Base-by-base conservation (phyloP, 768 basidiomycete genomes). In the Pisolithus sp. region DNA sequence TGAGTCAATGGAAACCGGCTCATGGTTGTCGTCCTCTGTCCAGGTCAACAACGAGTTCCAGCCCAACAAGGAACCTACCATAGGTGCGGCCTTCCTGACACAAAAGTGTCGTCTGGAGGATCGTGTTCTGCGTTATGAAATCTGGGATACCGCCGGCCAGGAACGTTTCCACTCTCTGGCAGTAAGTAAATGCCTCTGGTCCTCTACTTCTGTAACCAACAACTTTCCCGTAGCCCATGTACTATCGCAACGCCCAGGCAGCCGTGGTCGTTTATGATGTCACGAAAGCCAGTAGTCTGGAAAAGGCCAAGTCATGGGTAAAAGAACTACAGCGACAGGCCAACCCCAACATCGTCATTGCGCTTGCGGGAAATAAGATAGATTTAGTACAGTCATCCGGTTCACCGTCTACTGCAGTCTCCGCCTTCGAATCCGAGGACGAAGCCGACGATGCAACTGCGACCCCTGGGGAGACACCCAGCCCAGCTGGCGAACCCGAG, bases 261-360 rank as follows among this genome's bases (percentile, higher is more conserved):
- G 95, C 95, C 30, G 93, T 98, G 39, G 96, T 99, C 8, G 95
- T 98, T 18, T 98, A 97, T 69, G 96, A 98, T 67, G 85, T 98
- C 51, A 98, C 95, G 46, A 96, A 97, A 71, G 89, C 91, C 42
- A 80, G 87, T 52, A 95, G 93, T 62, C 77, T 99, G 53, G 95
- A 98, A 70, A 98, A 98, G 70, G 96, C 96, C 50, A 97, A 98
- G 76, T 93, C 94, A 28, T 99, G 96, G 96, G 93, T 99, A 53
- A 97, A 96, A 74, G 96, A 99, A 71, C 79, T 99, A 21, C 96
- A 99, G 68, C 83, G 96, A 58, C 96, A 99, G 66, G 96, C 96
- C 21, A 96, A 97, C 67, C 94, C 95, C 34, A 98, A 98, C 68
- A 98, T 98, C 64, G 94, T 99, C 66, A 97, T 99, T 62, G 94